Conservation (phyloP, 2,329 filamentous ascomycete species). For the Cladophialophora psammophila region DNA sequence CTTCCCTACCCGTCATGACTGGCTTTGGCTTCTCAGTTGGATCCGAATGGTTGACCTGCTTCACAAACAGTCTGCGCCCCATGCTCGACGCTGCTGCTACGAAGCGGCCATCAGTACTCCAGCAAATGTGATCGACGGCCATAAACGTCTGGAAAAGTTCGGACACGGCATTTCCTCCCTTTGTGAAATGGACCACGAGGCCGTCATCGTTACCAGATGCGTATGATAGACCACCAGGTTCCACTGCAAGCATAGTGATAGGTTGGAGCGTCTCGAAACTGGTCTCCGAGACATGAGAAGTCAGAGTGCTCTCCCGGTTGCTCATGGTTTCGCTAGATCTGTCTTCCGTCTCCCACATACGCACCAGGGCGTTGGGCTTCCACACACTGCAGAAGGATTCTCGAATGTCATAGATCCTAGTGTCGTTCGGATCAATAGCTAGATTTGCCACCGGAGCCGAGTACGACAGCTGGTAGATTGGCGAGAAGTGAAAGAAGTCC, state of each 20-base stretch:
- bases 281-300: conserved; percentile 11
- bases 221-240: conserved; percentile 24
- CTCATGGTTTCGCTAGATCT: conserved; percentile 35
- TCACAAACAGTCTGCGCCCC: conserved; percentile 9
- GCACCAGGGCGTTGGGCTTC: conserved; percentile 42
- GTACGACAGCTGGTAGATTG: conserved; percentile 40
- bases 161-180: conserved; percentile 26
- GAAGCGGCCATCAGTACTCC: conserved; percentile 39
- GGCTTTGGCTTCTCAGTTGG: neutral
- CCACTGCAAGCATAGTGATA: conserved; percentile 38
- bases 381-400: conserved; percentile 42
- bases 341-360: conserved; percentile 30
- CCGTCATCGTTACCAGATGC: too few species aligned
- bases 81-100: conserved; percentile 7
- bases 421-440: conserved; percentile 40
- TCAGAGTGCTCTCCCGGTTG: conserved; percentile 27
- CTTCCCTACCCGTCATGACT: conserved; percentile 4
- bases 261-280: conserved; percentile 32
- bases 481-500: conserved; percentile 38
- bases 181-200: neutral
- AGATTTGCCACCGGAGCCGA: conserved; percentile 37
- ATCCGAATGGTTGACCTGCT: conserved; percentile 9
- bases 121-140: conserved; percentile 41
- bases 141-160: conserved; percentile 33
- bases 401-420: conserved; percentile 43